Base-by-base conservation (phyloP, 345 rosid genomes). In the Tarenaya hassleriana region DNA sequence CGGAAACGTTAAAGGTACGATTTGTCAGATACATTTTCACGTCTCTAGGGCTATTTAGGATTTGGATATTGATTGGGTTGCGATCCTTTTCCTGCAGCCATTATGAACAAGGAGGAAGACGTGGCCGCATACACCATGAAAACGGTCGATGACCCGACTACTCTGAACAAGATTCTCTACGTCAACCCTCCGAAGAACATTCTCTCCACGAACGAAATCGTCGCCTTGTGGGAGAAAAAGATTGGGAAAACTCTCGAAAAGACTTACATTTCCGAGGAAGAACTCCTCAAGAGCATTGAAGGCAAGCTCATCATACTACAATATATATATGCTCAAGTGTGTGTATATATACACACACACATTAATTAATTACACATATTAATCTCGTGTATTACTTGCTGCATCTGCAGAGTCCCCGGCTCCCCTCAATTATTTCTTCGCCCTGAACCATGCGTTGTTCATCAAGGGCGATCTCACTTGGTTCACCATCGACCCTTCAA, bases 391-490 rank as follows among this genome's bases (percentile, higher is more conserved):
- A 2, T 37, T 37, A 8, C 8, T 37, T 37, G 41, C 8, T 37
- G 41, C 1, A 10, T 11, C 44, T 60, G 56, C 80, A 81, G 88
- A 67, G 56, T 27, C 84, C 29, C 63, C 76, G 10, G 3, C 58
- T 43, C 88, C 88, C 15, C 1, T 68, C 16, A 76, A 81, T 48
- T 15, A 70, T 11, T 0, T 71, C 1, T 20, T 77, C 21, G 59
- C 77, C 18, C 52, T 82, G 32, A 62, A 62, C 41, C 83, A 79
- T 56, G 65, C 81, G 0, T 41, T 67, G 6, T 68, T 77, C 37
- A 77, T 83, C 44, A 80, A 74, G 35, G 86, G 86, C 19, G 86
- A 73, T 31, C 65, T 67, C 0, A 73, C 84, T 57, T 68, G 73
- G 67, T 79, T 80, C 7, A 57, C 63, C 68, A 77, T 83, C 12